Conservation (phyloP, 2,329 filamentous ascomycete species). For the Microdochium bolleyi region DNA sequence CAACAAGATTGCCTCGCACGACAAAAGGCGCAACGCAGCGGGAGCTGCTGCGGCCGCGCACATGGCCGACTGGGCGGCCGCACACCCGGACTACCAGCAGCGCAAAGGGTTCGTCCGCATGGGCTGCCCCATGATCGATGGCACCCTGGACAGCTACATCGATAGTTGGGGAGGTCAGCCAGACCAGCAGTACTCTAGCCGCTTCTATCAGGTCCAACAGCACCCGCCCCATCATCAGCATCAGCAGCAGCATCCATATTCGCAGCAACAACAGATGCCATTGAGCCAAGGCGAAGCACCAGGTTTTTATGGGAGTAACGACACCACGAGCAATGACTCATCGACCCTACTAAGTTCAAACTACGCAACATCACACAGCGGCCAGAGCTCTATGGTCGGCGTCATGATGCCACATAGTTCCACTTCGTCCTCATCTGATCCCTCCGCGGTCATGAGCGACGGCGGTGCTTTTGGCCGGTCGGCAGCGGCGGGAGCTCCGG, state of each 20-base stretch:
- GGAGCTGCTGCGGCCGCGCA: too few relatives aligned
- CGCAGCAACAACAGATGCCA: conserved; percentile 2
- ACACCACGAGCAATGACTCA: neutral
- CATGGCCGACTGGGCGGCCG: too few relatives aligned
- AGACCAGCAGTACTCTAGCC: conserved; percentile 5
- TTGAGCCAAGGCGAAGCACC: neutral
- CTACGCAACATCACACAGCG: neutral
- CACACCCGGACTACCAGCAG: neutral
- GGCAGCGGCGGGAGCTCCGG: too few relatives aligned
- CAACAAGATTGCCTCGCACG: conserved; percentile 26
- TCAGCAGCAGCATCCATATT: too few relatives aligned
- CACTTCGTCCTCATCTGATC: neutral
- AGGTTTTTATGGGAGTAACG: neutral
- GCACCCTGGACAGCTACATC: conserved; percentile 36
- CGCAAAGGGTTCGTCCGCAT: conserved; percentile 10
- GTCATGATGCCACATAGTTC: neutral
- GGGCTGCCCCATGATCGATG: conserved; percentile 44
- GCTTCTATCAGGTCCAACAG: neutral
- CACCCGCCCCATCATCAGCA: too few relatives aligned
- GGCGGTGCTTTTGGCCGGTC: neutral
- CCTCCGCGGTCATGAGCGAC: neutral
- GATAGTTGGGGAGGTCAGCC: conserved; percentile 34
- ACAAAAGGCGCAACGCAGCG: conserved; percentile 4
- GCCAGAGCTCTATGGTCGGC: neutral
- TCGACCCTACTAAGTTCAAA: neutral